Conservation (phyloP, 2,329 filamentous ascomycete genomes). For the Bisporella sp. region DNA sequence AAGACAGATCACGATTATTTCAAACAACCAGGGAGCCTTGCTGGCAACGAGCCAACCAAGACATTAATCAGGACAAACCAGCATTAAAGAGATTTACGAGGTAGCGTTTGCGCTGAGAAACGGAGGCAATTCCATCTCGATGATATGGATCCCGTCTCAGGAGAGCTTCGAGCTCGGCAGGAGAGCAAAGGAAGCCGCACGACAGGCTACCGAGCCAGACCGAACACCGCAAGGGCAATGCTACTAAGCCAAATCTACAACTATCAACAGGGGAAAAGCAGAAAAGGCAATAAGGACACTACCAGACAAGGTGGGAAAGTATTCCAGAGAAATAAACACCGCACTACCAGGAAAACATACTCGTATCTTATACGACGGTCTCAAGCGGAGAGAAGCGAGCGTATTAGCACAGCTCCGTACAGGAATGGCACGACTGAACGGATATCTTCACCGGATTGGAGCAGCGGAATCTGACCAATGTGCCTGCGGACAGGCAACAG, state of each 20-base stretch:
- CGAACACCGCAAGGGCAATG: background rate
- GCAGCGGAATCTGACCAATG: background rate
- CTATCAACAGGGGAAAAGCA: background rate
- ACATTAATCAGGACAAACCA: too few relatives aligned
- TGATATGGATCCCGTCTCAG: too few relatives aligned
- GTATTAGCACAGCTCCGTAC: background rate
- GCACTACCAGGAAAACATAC: background rate
- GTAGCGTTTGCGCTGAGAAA: too few relatives aligned
- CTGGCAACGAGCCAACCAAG: too few relatives aligned
- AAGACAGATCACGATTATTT: too few relatives aligned
- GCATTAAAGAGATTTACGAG: too few relatives aligned
- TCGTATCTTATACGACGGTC: background rate
- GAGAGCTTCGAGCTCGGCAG: too few relatives aligned
- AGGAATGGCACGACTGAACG: background rate
- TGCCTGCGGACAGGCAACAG: background rate
- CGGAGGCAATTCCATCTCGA: too few relatives aligned
- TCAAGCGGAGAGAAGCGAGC: background rate
- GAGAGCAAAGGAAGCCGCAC: background rate
- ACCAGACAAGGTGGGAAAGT: background rate
- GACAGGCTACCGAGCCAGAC: background rate
- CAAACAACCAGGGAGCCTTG: too few relatives aligned
- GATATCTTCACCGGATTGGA: background rate
- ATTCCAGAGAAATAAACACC: background rate
- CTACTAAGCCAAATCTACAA: background rate
- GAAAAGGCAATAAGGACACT: background rate